Base-by-base conservation (phyloP, 352 stramenopile genomes). In the Pythium sp. region DNA sequence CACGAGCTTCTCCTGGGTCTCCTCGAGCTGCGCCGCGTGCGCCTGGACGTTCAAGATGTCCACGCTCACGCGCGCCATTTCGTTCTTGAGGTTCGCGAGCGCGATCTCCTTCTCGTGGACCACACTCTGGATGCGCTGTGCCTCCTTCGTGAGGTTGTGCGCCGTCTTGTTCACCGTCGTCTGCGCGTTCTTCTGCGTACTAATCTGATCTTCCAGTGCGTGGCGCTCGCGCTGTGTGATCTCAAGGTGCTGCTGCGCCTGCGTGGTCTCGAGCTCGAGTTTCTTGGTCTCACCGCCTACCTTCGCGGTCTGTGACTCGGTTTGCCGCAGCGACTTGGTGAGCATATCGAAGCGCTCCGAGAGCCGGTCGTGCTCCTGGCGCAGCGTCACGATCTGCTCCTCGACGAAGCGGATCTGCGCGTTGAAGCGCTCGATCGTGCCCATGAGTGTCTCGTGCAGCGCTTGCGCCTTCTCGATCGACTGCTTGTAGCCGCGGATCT, bases 21-120 rank as follows among this genome's bases (percentile, higher is more conserved):
- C 92, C 46, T 84, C 74, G 18, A 98, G 82, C 64, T 98, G 89
- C 20, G 81, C 66, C 41, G 86, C 93, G 71, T 98, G 90, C 5
- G 87, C 87, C 67, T 98, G 77, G 7, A 95, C 92, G 72, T 98
- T 98, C 9, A 99, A 74, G 4, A 85, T 84, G 58, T 99, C 94
- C 12, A 99, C 88, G 32, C 88, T 86, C 0, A 98, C 83, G 43
- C 94, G 87, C 47, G 92, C 89, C 70, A 99, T 90, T 71, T 98
- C 93, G 76, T 99, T 99, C 38, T 92, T 83, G 59, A 98, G 72
- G 43, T 87, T 87, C 4, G 87, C 86, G 41, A 90, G 76, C 65
- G 94, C 87, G 62, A 97, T 89, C 76, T 98, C 94, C 73, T 97
- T 97, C 58, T 90, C 81, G 64, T 97, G 91, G 26, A 97, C 82